phyloP scores from a whole-genome alignment of 2,329 filamentous ascomycete genomes.

The Penicillium sp. region DNA sequence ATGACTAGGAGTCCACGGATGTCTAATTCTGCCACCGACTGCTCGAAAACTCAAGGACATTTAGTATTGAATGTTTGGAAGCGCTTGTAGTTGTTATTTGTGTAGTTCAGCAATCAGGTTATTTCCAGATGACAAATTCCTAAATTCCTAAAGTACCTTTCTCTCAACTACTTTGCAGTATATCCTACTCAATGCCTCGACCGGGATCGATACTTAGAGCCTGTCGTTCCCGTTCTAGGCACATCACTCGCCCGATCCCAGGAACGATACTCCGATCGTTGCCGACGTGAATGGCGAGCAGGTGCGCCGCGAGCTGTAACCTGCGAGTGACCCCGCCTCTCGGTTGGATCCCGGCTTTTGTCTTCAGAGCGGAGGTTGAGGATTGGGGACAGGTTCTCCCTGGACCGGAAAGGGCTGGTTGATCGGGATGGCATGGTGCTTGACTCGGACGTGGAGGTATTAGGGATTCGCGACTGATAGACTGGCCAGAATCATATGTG shows the following conservation, averaged over 20 bases:
- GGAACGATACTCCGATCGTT: slow-evolving; percentile 16
- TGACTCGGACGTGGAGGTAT: too few relatives aligned
- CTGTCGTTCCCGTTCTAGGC: slow-evolving; percentile 12
- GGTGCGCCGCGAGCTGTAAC: slow-evolving; percentile 12
- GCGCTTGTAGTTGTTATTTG: background rate
- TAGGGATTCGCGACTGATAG: too few relatives aligned
- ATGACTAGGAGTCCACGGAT: too few relatives aligned
- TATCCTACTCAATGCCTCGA: slow-evolving; percentile 18
- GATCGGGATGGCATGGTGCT: slow-evolving; percentile 16
- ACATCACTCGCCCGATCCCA: slow-evolving; percentile 21
- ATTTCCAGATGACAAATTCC: background rate
- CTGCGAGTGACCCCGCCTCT: slow-evolving; percentile 8
- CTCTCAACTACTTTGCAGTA: background rate
- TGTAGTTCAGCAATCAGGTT: background rate
- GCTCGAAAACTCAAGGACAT: too few relatives aligned
- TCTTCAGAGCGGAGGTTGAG: slow-evolving; percentile 2
- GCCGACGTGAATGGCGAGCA: slow-evolving; percentile 12
- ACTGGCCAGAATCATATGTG: too few relatives aligned
- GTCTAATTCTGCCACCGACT: too few relatives aligned
- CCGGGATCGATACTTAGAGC: slow-evolving; percentile 17
- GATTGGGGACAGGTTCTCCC: slow-evolving; percentile 12
- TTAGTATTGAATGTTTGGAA: too few relatives aligned
- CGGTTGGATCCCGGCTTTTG: background rate
- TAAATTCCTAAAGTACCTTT: background rate
- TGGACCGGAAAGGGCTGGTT: slow-evolving; percentile 6